Conservation (phyloP, 2,329 filamentous ascomycete species). For the Tolypocladium tundrense region DNA sequence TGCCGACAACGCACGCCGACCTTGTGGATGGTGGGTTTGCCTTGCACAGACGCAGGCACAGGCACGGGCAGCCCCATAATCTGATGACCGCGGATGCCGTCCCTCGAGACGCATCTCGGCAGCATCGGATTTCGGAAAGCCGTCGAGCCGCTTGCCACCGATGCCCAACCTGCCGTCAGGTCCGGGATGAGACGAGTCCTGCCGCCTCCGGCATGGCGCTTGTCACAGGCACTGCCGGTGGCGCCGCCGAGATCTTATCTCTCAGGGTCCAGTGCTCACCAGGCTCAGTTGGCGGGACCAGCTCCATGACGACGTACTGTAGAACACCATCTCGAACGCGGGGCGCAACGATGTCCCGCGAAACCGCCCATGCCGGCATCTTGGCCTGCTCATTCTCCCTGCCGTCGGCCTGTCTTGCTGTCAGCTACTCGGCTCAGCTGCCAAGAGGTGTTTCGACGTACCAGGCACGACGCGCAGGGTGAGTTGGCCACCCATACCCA, state of each 20-base stretch:
- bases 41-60: neutral
- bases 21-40: neutral
- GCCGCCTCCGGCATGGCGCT: conserved; percentile 3
- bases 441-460: conserved; percentile 18
- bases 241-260: conserved; percentile 16
- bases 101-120: neutral
- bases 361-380: conserved; percentile 15
- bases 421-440: conserved; percentile 5
- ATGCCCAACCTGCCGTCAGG: neutral
- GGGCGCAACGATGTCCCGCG: conserved; percentile 34
- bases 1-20: neutral
- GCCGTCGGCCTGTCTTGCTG: conserved; percentile 32
- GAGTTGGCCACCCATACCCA: conserved; percentile 45
- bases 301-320: conserved; percentile 37
- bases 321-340: conserved; percentile 33
- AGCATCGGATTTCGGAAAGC: neutral
- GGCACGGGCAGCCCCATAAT: too few relatives aligned
- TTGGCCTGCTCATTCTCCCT: conserved; percentile 30
- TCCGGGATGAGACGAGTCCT: conserved; percentile 1
- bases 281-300: conserved; percentile 25
- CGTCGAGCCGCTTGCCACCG: neutral
- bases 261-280: conserved; percentile 28
- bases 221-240: conserved; percentile 5
- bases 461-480: conserved; percentile 38
- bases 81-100: neutral